Conservation (phyloP, 1,139 yeast genomes). For the Suhomyces chickasaworum region DNA sequence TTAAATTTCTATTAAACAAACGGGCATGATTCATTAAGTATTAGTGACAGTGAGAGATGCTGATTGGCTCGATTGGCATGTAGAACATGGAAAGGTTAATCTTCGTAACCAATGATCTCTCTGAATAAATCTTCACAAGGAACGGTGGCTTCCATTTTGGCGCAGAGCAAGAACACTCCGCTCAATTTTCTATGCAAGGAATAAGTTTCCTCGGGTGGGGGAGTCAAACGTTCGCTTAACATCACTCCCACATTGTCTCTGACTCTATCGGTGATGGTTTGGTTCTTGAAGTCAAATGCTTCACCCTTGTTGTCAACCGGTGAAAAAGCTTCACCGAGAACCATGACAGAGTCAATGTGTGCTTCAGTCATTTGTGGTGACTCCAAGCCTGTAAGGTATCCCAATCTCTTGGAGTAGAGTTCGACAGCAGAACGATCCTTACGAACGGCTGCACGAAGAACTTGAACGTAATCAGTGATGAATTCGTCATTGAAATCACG, state of each 20-base stretch:
- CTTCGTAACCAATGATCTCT: constrained; percentile 63
- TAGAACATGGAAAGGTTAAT: constrained; percentile 3
- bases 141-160: constrained; percentile 79
- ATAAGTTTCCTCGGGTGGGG: constrained; percentile 98
- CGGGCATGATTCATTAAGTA: constrained; percentile 14
- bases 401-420: constrained; percentile 68
- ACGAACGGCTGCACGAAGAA: constrained; percentile 75
- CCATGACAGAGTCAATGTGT: constrained; percentile 87
- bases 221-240: constrained; percentile 89
- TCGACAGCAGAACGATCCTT: constrained; percentile 69
- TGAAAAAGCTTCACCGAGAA: constrained; percentile 89
- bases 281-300: constrained; percentile 72
- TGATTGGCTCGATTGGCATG: not conserved
- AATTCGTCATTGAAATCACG: constrained; percentile 74
- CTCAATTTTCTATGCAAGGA: constrained; percentile 91
- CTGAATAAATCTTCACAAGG: constrained; percentile 79
- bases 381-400: constrained; percentile 91
- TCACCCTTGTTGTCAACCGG: constrained; percentile 50
- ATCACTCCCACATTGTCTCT: constrained; percentile 81
- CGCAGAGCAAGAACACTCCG: constrained; percentile 90
- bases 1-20: constrained; percentile 9
- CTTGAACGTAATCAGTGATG: constrained; percentile 64
- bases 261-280: constrained; percentile 92
- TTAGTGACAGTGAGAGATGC: constrained; percentile 3
- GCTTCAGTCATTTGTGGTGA: constrained; percentile 86